phyloP scores from a whole-genome alignment of 768 basidiomycete genomes.

The Trametes meyenii region DNA sequence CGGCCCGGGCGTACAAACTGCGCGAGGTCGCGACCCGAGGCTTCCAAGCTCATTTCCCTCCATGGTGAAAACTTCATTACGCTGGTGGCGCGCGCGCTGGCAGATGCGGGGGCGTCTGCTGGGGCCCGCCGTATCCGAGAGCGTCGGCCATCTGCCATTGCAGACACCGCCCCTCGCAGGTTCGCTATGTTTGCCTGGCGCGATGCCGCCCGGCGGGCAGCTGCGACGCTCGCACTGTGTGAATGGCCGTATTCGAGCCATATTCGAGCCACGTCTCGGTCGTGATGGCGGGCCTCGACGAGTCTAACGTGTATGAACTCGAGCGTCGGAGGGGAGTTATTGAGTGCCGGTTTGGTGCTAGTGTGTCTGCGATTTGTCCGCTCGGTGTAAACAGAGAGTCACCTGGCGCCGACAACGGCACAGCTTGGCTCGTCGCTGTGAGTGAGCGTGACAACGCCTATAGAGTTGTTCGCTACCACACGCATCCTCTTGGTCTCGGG shows the following conservation, averaged over 20 bases:
- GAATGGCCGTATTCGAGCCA: background rate
- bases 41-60: background rate
- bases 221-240: background rate
- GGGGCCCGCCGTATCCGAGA: background rate
- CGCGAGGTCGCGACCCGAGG: background rate
- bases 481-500: background rate
- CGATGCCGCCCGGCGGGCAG: conserved; percentile 2
- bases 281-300: background rate
- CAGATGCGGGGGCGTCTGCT: background rate
- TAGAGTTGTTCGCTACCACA: background rate
- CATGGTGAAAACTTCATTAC: conserved; percentile 1
- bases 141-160: conserved; percentile 17
- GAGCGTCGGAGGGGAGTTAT: conserved; percentile 2
- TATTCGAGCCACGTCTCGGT: conserved; percentile 11
- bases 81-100: conserved; percentile 1
- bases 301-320: background rate
- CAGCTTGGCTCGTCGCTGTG: background rate
- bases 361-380: conserved; percentile 7
- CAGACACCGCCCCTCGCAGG: conserved; percentile 2
- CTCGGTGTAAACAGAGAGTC: background rate
- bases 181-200: background rate
- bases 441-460: conserved; percentile 4
- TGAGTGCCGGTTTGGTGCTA: background rate
- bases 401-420: conserved; percentile 4
- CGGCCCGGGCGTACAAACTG: background rate